phyloP scores from a whole-genome alignment of 805 yeast species.

The Candida michaelii region DNA sequence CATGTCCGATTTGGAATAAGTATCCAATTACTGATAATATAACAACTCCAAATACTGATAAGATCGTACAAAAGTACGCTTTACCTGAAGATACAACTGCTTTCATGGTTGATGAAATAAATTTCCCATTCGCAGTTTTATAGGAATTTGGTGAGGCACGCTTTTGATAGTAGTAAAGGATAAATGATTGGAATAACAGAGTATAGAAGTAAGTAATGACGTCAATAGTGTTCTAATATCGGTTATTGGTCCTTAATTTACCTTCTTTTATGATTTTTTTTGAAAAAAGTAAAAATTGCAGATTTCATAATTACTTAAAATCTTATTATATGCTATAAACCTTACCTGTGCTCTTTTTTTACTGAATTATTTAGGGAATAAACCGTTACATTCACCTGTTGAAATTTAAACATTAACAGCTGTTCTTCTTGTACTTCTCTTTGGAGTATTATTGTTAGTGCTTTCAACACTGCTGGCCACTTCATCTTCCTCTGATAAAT shows the following conservation, averaged over 20 bases:
- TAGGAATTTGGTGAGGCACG: background rate
- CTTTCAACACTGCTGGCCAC: slow-evolving; percentile 8
- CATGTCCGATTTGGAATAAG: slow-evolving; percentile 77
- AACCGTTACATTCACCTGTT: background rate
- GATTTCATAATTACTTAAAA: no score
- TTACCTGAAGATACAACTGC: slow-evolving; percentile 59
- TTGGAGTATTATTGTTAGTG: slow-evolving; percentile 1
- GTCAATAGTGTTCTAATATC: no score
- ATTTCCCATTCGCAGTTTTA: slow-evolving; percentile 7
- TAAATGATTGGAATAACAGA: no score
- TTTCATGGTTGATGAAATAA: slow-evolving; percentile 29
- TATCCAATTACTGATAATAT: slow-evolving; percentile 83
- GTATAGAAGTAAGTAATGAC: no score
- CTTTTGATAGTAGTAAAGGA: background rate
- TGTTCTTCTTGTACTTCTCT: slow-evolving; percentile 5
- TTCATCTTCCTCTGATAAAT: slow-evolving; percentile 13
- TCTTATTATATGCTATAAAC: no score
- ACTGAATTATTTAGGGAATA: no score
- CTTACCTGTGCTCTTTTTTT: no score
- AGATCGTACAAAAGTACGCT: slow-evolving; percentile 93
- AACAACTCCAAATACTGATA: slow-evolving; percentile 89
- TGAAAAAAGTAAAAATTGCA: no score
- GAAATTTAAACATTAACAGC: background rate
- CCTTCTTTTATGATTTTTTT: no score
- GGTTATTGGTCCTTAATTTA: no score